Evolutionary conservation across 257 asterid genomes (phyloP).

Genomic region (Leptodermis oblonga): DNA sequence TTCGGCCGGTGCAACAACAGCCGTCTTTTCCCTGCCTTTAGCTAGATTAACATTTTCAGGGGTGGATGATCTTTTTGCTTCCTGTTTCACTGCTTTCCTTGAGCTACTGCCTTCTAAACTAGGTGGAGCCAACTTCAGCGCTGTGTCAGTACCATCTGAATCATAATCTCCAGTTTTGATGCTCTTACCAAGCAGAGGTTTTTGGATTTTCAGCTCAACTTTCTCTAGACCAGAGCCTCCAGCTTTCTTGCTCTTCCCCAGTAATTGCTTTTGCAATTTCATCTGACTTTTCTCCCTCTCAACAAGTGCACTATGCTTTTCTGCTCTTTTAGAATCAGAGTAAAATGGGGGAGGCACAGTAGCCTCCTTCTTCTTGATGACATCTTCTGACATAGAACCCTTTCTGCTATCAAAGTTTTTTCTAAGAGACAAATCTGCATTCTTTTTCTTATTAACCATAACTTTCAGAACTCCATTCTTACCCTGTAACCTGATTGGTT

Average conservation of each 20-base stretch:
- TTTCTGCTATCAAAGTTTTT: slow-evolving; percentile 41
- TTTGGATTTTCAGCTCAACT: slow-evolving; percentile 36
- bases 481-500: slow-evolving; percentile 85
- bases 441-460: slow-evolving; percentile 84
- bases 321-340: slow-evolving; percentile 38
- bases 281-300: slow-evolving; percentile 37
- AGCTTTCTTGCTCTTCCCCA: slow-evolving; percentile 36
- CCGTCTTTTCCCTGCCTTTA: slow-evolving; percentile 36
- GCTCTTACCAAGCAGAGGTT: slow-evolving; percentile 32
- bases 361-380: slow-evolving; percentile 36
- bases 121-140: slow-evolving; percentile 66
- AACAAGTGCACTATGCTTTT: slow-evolving; percentile 28
- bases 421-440: slow-evolving; percentile 37
- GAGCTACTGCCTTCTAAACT: slow-evolving; percentile 46
- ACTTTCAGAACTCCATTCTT: slow-evolving; percentile 95
- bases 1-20: slow-evolving; percentile 16
- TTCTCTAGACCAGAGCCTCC: slow-evolving; percentile 35
- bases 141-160: slow-evolving; percentile 52
- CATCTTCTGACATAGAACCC: slow-evolving; percentile 38
- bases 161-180: slow-evolving; percentile 34
- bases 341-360: slow-evolving; percentile 26
- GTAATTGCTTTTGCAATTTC: slow-evolving; percentile 18
- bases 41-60: slow-evolving; percentile 34
- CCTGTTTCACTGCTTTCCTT: slow-evolving; percentile 51
- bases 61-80: slow-evolving; percentile 30